A percentile compares a stretch with the other conserved stretches of the same genome.
Conservation (phyloP, 257 asterid genomes). For the Handroanthus guayacan region DNA sequence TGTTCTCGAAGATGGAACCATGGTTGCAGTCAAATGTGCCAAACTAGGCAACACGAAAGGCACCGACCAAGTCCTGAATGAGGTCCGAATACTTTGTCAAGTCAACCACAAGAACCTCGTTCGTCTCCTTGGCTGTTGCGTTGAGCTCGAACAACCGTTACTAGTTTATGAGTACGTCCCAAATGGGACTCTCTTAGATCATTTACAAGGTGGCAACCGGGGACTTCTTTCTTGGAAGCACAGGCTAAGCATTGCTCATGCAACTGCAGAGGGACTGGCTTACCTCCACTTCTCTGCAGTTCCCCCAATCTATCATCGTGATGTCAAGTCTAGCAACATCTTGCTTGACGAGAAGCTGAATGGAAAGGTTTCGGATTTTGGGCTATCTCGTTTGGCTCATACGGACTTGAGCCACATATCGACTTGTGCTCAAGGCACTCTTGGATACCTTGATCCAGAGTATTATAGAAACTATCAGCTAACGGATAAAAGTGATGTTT, state of each 20-base stretch:
- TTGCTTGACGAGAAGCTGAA: constrained; percentile 71
- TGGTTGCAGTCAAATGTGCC: constrained; percentile 89
- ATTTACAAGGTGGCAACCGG: constrained; percentile 46
- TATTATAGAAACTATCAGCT: constrained; percentile 84
- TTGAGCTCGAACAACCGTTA: constrained; percentile 88
- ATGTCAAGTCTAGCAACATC: constrained; percentile 91
- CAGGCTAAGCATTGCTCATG: constrained; percentile 69
- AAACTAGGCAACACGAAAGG: constrained; percentile 85
- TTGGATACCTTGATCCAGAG: constrained; percentile 95
- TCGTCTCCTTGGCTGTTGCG: constrained; percentile 88
- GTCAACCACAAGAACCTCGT: constrained; percentile 88
- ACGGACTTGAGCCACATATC: constrained; percentile 87
- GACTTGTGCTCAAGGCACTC: constrained; percentile 96
- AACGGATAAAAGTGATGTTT: constrained; percentile 93
- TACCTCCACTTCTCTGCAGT: constrained; percentile 91
- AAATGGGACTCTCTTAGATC: constrained; percentile 73
- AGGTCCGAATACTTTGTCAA: constrained; percentile 89
- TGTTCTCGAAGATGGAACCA: constrained; percentile 67
- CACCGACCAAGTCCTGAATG: constrained; percentile 88
- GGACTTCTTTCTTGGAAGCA: constrained; percentile 56
- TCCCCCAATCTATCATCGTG: constrained; percentile 89
- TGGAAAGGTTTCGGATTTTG: constrained; percentile 87
- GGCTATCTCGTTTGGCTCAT: constrained; percentile 84
- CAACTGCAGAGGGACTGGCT: constrained; percentile 87
- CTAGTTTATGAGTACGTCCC: constrained; percentile 80